Percentiles rank a stretch among this genome's conserved stretches.
Conservation (phyloP, 2,329 filamentous ascomycete genomes). For the Tolypocladium ophioglossoides region DNA sequence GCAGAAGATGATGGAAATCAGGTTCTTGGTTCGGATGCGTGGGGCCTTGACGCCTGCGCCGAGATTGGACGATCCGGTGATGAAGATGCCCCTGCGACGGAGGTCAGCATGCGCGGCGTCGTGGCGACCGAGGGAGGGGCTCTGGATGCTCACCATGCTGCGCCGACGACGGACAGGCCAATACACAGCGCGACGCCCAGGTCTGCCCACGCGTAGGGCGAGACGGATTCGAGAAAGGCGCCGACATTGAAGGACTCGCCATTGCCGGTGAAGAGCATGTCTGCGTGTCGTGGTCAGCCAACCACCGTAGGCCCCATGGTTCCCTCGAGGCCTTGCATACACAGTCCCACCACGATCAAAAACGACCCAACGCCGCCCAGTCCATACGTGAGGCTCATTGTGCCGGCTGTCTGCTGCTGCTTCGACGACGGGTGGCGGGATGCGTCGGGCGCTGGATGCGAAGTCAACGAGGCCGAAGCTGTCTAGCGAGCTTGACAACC, state of each 20-base stretch:
- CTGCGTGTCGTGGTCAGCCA: conserved; percentile 35
- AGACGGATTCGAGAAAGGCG: conserved; percentile 86
- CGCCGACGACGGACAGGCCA: conserved; percentile 89
- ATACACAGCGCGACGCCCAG: conserved; percentile 91
- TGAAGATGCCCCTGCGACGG: conserved; percentile 81
- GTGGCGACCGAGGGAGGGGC: not conserved
- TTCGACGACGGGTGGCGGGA: not conserved
- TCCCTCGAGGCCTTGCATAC: conserved; percentile 39
- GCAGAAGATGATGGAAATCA: conserved; percentile 99
- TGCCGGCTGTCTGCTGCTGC: conserved; percentile 11
- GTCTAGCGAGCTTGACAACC: not conserved
- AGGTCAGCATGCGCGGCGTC: conserved; percentile 2
- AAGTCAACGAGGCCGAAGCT: not conserved
- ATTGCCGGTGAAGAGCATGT: conserved; percentile 97
- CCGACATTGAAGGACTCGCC: conserved; percentile 97
- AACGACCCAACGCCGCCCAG: conserved; percentile 57
- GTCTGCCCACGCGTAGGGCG: conserved; percentile 87
- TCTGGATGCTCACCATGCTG: conserved; percentile 66
- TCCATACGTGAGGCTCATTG: conserved; percentile 66
- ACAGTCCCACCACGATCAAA: conserved; percentile 64
- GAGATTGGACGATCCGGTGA: conserved; percentile 94
- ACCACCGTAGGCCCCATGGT: not conserved
- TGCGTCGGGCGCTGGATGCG: not conserved
- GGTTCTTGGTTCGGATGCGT: conserved; percentile 96
- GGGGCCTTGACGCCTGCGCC: conserved; percentile 95